Conservation (phyloP, 2,329 filamentous ascomycete genomes). For the Trichoderma afroharzianum region DNA sequence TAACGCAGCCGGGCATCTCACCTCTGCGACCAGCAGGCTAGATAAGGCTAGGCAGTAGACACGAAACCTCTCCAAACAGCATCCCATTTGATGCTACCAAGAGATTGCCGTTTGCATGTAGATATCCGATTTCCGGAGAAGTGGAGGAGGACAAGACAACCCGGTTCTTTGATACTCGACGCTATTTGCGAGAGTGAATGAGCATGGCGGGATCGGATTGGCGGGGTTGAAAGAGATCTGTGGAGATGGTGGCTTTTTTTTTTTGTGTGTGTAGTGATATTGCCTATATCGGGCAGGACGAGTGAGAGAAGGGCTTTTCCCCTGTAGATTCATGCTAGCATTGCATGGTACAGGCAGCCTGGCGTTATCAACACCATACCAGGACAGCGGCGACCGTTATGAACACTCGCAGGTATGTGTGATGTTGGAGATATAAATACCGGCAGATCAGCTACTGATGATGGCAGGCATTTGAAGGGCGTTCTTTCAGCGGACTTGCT, state of each 20-base stretch:
- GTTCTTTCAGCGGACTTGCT: neutral
- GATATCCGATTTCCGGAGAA: neutral
- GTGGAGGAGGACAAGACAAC: neutral
- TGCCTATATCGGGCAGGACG: slow-evolving; percentile 4
- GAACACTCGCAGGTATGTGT: neutral
- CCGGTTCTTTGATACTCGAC: neutral
- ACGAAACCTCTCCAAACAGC: neutral
- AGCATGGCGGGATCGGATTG: neutral
- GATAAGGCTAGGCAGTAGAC: neutral
- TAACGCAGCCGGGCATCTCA: neutral
- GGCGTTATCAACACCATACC: neutral
- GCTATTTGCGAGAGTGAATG: neutral
- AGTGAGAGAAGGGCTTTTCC: neutral
- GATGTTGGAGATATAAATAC: neutral
- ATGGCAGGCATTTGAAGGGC: neutral
- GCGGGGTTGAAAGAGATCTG: neutral
- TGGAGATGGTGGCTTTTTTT: slow-evolving; percentile 5
- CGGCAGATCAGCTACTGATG: neutral
- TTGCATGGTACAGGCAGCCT: neutral
- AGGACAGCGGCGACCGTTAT: neutral
- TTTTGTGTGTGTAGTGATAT: slow-evolving; percentile 2
- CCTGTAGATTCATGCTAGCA: neutral
- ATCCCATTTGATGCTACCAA: neutral
- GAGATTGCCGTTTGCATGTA: neutral
- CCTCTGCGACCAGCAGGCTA: neutral